These are phyloP conservation scores for Colletotrichum coccodes DNA, from an alignment of 2,329 filamentous ascomycete species.

Conservation along the genomic window DNA sequence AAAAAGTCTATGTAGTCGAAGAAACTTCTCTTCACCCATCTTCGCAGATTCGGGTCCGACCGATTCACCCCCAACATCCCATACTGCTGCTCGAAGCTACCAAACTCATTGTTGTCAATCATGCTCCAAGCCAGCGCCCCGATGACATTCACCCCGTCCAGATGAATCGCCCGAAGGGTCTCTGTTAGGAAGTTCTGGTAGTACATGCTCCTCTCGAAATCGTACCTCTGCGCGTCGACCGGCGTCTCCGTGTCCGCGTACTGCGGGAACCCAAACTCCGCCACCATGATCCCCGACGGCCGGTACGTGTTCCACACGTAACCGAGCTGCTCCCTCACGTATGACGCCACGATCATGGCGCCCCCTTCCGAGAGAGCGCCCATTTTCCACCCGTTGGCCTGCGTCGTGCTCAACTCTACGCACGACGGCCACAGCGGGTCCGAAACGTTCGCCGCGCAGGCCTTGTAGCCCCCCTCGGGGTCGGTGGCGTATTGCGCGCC, in stretches of 20 bases:
- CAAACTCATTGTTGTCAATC: conserved; percentile 67
- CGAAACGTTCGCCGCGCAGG: conserved; percentile 55
- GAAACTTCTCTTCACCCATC: conserved; percentile 66
- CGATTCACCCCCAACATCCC: conserved; percentile 67
- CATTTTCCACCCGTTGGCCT: conserved; percentile 65
- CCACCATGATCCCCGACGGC: conserved; percentile 49
- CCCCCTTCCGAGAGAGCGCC: conserved; percentile 66
- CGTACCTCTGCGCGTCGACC: conserved; percentile 58
- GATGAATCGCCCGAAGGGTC: conserved; percentile 63
- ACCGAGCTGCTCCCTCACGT: conserved; percentile 64
- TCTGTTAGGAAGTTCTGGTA: conserved; percentile 65
- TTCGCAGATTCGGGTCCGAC: conserved; percentile 53
- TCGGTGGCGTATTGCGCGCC: conserved; percentile 58
- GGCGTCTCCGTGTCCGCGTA: conserved; percentile 54
- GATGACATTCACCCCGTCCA: conserved; percentile 64
- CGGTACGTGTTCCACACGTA: conserved; percentile 70
- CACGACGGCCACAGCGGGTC: conserved; percentile 60
- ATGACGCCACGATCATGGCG: conserved; percentile 68
- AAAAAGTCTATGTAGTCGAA: conserved; percentile 67
- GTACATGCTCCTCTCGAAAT: conserved; percentile 63
- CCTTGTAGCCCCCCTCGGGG: conserved; percentile 54
- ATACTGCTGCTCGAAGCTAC: conserved; percentile 63
- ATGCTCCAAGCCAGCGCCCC: conserved; percentile 65
- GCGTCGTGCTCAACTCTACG: conserved; percentile 56
- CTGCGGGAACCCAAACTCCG: conserved; percentile 68